Percentiles rank a stretch among this genome's conserved stretches.
Evolutionary conservation across 257 asterid species (phyloP).

Genomic region (Solanum tacnaense): DNA sequence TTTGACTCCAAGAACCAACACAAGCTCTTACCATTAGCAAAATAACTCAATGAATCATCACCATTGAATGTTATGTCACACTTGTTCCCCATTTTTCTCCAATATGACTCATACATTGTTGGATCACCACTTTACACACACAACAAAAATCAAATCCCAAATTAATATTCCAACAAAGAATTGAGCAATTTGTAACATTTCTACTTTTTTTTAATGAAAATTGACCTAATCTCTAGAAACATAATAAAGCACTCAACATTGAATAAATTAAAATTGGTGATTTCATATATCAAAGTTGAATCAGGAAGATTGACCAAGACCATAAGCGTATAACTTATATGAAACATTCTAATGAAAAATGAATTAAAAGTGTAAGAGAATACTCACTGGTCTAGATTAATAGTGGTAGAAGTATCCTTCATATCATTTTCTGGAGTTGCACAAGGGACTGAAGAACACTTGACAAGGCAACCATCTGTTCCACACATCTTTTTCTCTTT

Average conservation of each 20-base stretch:
- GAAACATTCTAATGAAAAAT: neutral
- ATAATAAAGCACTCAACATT: neutral
- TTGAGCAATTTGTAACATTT: neutral
- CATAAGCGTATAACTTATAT: neutral
- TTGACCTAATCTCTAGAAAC: neutral
- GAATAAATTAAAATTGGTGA: neutral
- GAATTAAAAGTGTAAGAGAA: neutral
- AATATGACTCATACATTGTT: conserved; percentile 30
- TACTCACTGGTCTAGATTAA: conserved; percentile 67
- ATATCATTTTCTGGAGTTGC: conserved; percentile 7
- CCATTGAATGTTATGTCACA: conserved; percentile 22
- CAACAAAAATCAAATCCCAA: neutral
- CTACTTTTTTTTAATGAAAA: neutral
- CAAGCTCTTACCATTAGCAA: conserved; percentile 29
- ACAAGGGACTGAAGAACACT: neutral
- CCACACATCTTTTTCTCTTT: conserved; percentile 28
- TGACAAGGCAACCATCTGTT: conserved; percentile 13
- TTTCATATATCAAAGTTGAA: neutral
- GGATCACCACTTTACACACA: conserved; percentile 36
- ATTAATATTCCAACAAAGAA: neutral
- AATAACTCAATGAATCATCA: conserved; percentile 59
- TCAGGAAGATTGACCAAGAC: neutral
- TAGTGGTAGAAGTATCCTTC: neutral
- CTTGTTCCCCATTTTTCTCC: conserved; percentile 28
- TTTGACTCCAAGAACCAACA: conserved; percentile 84